Evolutionary conservation across 2,329 filamentous ascomycete species (phyloP).

Genomic region (Monilinia aucupariae): DNA sequence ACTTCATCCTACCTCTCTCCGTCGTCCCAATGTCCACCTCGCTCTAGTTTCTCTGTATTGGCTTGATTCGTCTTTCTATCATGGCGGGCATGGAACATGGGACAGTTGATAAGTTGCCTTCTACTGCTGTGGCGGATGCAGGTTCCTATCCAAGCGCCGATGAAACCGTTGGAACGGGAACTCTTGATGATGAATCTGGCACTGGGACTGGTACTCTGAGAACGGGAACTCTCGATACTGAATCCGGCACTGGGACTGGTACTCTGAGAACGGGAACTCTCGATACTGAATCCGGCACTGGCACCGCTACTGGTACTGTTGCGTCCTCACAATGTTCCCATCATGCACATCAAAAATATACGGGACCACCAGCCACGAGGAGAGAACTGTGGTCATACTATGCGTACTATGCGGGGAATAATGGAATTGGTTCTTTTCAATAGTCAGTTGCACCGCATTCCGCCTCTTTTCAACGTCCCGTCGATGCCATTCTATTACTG

Average conservation of each 20-base stretch:
- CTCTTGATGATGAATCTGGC: background rate
- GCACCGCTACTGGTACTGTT: background rate
- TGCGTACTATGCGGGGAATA: constrained; percentile 33
- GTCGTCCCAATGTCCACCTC: background rate
- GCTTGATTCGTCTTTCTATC: background rate
- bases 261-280: no score
- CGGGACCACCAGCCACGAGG: constrained; percentile 25
- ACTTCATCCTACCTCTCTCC: background rate
- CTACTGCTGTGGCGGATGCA: constrained; percentile 27
- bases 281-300: background rate
- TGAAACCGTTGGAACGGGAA: constrained; percentile 9
- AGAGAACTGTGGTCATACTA: constrained; percentile 34
- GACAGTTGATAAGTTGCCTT: constrained; percentile 22
- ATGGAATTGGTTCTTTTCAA: constrained; percentile 34
- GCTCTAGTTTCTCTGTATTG: background rate
- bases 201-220: background rate
- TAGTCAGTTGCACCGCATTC: constrained; percentile 27
- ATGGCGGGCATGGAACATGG: constrained; percentile 12
- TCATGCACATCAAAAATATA: constrained; percentile 10
- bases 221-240: no score
- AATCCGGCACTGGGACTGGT: background rate
- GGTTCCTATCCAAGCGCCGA: constrained; percentile 19
- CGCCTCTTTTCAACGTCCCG: background rate
- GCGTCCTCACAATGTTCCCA: background rate
- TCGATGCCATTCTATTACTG: background rate